Percentiles rank a stretch among this genome's conserved stretches.
phyloP scores from a whole-genome alignment of 179 eudicot genomes.

The Amaranthus tricolor region DNA sequence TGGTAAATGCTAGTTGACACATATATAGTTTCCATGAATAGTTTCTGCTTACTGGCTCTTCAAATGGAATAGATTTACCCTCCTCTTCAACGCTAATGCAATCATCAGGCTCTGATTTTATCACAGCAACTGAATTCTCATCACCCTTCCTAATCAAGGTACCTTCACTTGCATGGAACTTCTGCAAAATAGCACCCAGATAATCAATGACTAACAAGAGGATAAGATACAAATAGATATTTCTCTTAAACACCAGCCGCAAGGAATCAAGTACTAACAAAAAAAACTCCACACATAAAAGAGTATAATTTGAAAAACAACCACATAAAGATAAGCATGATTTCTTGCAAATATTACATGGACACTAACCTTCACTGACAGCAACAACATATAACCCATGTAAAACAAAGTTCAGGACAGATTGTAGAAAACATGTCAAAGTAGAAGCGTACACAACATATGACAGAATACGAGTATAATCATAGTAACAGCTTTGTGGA shows the following conservation, averaged over 20 bases:
- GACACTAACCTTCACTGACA: background rate
- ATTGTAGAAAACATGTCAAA: background rate
- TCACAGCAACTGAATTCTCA: conserved; percentile 33
- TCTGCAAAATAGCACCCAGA: conserved; percentile 34
- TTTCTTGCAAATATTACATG: background rate
- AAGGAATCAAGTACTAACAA: background rate
- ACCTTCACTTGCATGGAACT: conserved; percentile 44
- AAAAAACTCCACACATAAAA: background rate
- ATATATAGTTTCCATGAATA: background rate
- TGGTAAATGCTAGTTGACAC: background rate
- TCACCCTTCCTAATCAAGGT: conserved; percentile 39
- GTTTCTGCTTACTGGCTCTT: conserved; percentile 55
- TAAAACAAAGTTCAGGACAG: background rate
- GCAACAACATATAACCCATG: background rate
- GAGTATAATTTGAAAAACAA: too few relatives aligned
- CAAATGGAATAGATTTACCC: conserved; percentile 30
- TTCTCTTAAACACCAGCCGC: background rate
- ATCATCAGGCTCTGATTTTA: conserved; percentile 28
- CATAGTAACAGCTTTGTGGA: background rate
- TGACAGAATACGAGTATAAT: background rate
- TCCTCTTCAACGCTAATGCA: conserved; percentile 31
- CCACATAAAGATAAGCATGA: background rate
- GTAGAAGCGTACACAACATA: background rate
- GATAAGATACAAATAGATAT: background rate
- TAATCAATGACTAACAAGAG: conserved; percentile 1